phyloP scores from a whole-genome alignment of 2,329 filamentous ascomycete genomes.

The Scolecobasidium constrictum region DNA sequence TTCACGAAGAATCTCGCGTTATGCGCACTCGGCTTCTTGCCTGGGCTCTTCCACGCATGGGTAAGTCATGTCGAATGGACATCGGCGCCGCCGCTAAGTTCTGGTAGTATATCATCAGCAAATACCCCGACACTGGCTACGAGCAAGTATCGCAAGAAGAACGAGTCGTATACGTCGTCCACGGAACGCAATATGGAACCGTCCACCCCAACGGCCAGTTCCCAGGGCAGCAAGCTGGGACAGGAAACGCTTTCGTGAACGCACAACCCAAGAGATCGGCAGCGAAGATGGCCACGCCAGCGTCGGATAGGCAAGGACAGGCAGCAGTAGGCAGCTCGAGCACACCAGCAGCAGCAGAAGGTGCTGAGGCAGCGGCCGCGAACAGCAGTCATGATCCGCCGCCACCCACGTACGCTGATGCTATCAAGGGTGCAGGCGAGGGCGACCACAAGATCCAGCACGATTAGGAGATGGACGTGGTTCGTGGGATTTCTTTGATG shows the following conservation, averaged over 20 bases:
- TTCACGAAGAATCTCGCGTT: conserved; percentile 96
- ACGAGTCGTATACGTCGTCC: conserved; percentile 2
- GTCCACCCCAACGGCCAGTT: conserved; percentile 22
- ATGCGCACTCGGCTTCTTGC: conserved; percentile 50
- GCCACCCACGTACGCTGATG: conserved; percentile 84
- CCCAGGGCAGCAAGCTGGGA: conserved; percentile 27
- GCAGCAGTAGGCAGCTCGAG: conserved; percentile 26
- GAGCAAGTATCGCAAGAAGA: conserved; percentile 1
- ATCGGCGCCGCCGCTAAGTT: neutral
- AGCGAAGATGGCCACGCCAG: conserved; percentile 3
- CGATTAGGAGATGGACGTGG: too few species aligned
- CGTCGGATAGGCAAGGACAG: conserved; percentile 11
- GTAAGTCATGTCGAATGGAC: neutral
- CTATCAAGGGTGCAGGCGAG: too few species aligned
- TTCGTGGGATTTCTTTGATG: too few species aligned
- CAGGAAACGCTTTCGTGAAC: conserved; percentile 18
- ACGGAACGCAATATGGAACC: conserved; percentile 5
- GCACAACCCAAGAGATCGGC: conserved; percentile 15
- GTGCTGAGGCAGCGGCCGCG: too few species aligned
- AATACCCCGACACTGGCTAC: conserved; percentile 56
- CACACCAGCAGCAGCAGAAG: too few species aligned
- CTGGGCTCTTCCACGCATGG: conserved; percentile 84
- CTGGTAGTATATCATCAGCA: conserved; percentile 76
- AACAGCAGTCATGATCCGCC: too few species aligned
- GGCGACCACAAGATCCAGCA: conserved; percentile 91